Evolutionary conservation across 257 asterid genomes (phyloP).

Genomic region (Nemophila menziesii): DNA sequence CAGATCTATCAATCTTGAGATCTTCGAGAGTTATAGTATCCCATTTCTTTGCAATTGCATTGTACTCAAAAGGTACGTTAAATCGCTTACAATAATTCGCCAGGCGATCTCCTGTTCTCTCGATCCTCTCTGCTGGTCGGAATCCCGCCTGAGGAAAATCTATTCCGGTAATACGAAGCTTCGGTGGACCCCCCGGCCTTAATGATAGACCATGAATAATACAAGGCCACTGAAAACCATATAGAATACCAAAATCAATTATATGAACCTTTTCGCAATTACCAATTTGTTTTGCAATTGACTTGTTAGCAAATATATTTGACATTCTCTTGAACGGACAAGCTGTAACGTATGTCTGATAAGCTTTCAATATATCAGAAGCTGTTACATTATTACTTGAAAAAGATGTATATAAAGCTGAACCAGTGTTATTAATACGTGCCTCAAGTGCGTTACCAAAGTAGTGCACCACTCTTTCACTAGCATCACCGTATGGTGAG

Average conservation of each 20-base stretch:
- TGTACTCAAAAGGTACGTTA: slow-evolving; percentile 4
- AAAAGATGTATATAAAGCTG: slow-evolving; percentile 1
- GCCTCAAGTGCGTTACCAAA: slow-evolving; percentile 14
- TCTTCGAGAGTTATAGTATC: slow-evolving; percentile 6
- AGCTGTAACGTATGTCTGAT: slow-evolving; percentile 12
- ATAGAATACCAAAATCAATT: slow-evolving; percentile 13
- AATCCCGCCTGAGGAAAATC: slow-evolving; percentile 11
- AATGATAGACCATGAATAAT: slow-evolving; percentile 10
- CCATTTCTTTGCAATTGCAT: slow-evolving; percentile 5
- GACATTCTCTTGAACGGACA: slow-evolving; percentile 15
- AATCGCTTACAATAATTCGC: slow-evolving; percentile 4
- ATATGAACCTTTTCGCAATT: slow-evolving; percentile 7
- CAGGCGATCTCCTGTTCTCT: slow-evolving; percentile 4
- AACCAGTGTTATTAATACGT: slow-evolving; percentile 14
- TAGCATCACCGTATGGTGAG: slow-evolving; percentile 9
- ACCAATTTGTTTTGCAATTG: slow-evolving; percentile 4
- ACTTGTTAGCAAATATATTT: slow-evolving; percentile 10
- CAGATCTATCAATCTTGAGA: slow-evolving; percentile 2
- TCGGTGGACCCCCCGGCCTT: slow-evolving; percentile 20
- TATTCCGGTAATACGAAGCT: slow-evolving; percentile 13
- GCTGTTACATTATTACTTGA: not conserved
- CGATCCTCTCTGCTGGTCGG: slow-evolving; percentile 3
- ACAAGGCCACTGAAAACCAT: slow-evolving; percentile 22
- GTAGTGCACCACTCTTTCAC: slow-evolving; percentile 8
- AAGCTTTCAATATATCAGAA: slow-evolving; percentile 11